A percentile compares a stretch with the other conserved stretches of the same genome.
These are phyloP conservation scores for Thuja plicata DNA, from an alignment of 83 land plant genomes.

Conservation along the genomic window DNA sequence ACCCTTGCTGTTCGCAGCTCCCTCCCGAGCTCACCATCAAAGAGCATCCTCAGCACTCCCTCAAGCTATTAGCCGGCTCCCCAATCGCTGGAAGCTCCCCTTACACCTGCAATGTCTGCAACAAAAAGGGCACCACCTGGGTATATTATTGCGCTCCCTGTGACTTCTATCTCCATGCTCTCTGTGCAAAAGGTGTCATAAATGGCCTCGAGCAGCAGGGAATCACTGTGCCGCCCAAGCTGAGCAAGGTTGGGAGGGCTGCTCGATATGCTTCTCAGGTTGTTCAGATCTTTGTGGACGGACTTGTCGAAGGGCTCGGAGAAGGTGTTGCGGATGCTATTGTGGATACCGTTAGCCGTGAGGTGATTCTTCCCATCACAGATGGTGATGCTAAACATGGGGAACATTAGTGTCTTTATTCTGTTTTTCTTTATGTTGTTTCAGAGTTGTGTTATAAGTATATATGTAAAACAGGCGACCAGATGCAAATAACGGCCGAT, in stretches of 20 bases:
- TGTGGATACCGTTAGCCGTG: conserved; percentile 22
- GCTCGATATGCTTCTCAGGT: conserved; percentile 47
- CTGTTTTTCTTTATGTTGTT: neutral
- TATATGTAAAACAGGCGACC: no score
- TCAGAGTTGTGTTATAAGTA: neutral
- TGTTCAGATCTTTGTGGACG: conserved; percentile 41
- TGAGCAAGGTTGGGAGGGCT: conserved; percentile 35
- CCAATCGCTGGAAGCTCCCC: neutral
- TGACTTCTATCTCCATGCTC: conserved; percentile 41
- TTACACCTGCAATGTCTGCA: conserved; percentile 22
- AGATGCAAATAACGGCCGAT: no score
- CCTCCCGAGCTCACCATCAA: conserved; percentile 20
- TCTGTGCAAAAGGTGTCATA: conserved; percentile 47
- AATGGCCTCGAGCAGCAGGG: conserved; percentile 53
- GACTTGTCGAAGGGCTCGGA: conserved; percentile 58
- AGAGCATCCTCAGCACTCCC: conserved; percentile 29
- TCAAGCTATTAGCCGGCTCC: conserved; percentile 22
- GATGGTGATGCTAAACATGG: neutral
- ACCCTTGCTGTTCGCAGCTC: conserved; percentile 52
- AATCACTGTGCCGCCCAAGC: conserved; percentile 19
- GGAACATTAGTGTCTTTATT: neutral
- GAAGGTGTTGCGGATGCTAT: conserved; percentile 57
- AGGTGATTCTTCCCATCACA: neutral
- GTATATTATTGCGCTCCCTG: conserved; percentile 38
- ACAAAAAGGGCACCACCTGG: conserved; percentile 27